Percentiles rank a stretch among this genome's conserved stretches.
These are phyloP conservation scores for Penicillium aurantiogriseum DNA, from an alignment of 2,329 filamentous ascomycete genomes.

Conservation along the genomic window DNA sequence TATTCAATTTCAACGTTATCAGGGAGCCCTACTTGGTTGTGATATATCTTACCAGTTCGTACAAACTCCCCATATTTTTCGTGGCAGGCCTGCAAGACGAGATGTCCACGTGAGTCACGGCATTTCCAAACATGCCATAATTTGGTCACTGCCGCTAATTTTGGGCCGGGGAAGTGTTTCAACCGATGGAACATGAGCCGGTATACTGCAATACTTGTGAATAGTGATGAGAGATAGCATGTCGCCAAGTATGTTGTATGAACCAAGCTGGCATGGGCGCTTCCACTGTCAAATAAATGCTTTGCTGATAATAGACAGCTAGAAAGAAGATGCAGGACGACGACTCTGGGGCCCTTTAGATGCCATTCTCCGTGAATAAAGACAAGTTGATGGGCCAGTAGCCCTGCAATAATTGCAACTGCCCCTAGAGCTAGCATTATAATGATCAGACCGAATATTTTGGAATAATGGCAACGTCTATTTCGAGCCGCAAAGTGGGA, in stretches of 20 bases:
- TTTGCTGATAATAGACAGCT: neutral
- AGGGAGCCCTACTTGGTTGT: rapidly evolving
- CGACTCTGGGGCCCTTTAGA: neutral
- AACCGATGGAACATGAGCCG: constrained; percentile 5
- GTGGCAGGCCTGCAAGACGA: neutral
- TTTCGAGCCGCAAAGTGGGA: neutral
- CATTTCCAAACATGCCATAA: constrained; percentile 12
- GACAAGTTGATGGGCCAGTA: neutral
- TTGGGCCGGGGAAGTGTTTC: constrained; percentile 4
- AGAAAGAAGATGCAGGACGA: neutral
- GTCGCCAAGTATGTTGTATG: neutral
- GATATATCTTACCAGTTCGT: neutral
- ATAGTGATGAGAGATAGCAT: neutral
- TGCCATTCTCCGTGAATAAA: constrained; percentile 13
- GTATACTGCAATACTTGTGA: neutral
- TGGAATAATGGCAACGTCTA: neutral
- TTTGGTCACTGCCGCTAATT: neutral
- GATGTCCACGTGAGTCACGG: constrained; percentile 3
- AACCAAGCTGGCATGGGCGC: neutral
- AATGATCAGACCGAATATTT: no score
- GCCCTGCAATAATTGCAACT: neutral
- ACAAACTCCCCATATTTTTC: constrained; percentile 2
- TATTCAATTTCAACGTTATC: neutral
- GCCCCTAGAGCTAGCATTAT: neutral
- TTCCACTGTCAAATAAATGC: neutral